phyloP scores from a whole-genome alignment of 1,284 basidiomycete species.

The Amylostereum areolatum region DNA sequence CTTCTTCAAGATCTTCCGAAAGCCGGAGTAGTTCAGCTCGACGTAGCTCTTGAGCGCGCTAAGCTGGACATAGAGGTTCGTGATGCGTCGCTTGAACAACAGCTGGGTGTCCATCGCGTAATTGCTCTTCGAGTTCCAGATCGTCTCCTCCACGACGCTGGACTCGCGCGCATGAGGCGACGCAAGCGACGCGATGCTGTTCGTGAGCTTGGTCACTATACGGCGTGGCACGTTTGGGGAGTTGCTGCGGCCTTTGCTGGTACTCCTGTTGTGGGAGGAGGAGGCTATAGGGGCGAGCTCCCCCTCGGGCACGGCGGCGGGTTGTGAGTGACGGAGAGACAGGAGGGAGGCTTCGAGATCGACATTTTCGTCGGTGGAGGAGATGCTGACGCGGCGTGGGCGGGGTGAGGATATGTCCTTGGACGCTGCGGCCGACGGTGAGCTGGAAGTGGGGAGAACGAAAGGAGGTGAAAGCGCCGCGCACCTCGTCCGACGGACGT shows the following conservation, averaged over 20 bases:
- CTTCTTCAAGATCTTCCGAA: slow-evolving; percentile 98
- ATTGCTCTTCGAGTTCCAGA: slow-evolving; percentile 82
- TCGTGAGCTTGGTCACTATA: slow-evolving; percentile 45
- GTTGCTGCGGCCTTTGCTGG: slow-evolving; percentile 20
- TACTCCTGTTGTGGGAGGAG: slow-evolving; percentile 4
- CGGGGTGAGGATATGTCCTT: slow-evolving; percentile 13
- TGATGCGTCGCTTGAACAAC: slow-evolving; percentile 89
- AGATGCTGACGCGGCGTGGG: slow-evolving; percentile 44
- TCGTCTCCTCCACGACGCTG: slow-evolving; percentile 31
- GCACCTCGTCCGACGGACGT: too few species aligned
- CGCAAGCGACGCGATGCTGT: slow-evolving; percentile 41
- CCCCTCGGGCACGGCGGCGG: slow-evolving; percentile 12
- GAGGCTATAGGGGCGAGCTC: slow-evolving; percentile 8
- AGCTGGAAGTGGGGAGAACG: slow-evolving; percentile 4
- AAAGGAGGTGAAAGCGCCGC: background rate
- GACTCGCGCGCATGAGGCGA: slow-evolving; percentile 8
- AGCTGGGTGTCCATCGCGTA: slow-evolving; percentile 88
- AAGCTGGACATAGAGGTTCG: slow-evolving; percentile 78
- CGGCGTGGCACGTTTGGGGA: slow-evolving; percentile 33
- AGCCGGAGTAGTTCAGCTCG: slow-evolving; percentile 90
- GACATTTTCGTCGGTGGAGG: slow-evolving; percentile 42
- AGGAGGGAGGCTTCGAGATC: slow-evolving; percentile 37
- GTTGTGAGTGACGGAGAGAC: slow-evolving; percentile 24
- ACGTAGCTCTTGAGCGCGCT: slow-evolving; percentile 91
- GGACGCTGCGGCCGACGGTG: slow-evolving; percentile 10